These are phyloP conservation scores for Fusarium marasasianum DNA, from an alignment of 2,329 filamentous ascomycete genomes.

Conservation along the genomic window DNA sequence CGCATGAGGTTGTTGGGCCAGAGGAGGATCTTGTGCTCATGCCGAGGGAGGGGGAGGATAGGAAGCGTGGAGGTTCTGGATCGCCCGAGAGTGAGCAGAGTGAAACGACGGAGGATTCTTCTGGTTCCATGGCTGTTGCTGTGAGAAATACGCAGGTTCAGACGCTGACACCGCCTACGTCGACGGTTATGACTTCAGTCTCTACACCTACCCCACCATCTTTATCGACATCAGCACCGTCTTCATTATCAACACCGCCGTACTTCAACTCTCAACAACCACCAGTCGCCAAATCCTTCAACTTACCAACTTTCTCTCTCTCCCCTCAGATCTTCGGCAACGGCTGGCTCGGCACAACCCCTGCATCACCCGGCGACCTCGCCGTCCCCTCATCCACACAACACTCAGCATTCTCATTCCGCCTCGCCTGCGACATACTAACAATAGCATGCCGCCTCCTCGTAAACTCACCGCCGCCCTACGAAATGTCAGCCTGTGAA, in stretches of 20 bases:
- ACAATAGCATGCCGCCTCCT: constrained; percentile 37
- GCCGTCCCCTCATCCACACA: background rate
- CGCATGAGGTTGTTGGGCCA: constrained; percentile 39
- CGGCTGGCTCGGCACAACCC: constrained; percentile 35
- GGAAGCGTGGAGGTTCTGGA: background rate
- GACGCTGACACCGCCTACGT: background rate
- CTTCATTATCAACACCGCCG: background rate
- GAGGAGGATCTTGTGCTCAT: constrained; percentile 34
- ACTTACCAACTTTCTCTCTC: constrained; percentile 6
- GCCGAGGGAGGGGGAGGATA: background rate
- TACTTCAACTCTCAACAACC: constrained; percentile 9
- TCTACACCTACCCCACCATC: background rate
- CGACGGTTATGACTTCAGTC: background rate
- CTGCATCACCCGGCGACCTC: constrained; percentile 13
- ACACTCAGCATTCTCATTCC: constrained; percentile 34
- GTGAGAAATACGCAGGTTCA: constrained; percentile 1
- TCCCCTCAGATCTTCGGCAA: constrained; percentile 39
- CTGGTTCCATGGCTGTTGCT: constrained; percentile 3
- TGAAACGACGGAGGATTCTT: constrained; percentile 13
- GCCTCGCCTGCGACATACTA: constrained; percentile 31
- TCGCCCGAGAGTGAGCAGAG: constrained; percentile 18
- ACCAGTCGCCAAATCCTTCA: constrained; percentile 4
- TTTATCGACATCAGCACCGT: background rate
- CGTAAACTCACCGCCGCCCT: constrained; percentile 9
- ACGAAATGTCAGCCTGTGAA: constrained; percentile 7